Evolutionary conservation across 371 early-diverging fungal species (phyloP), one percentile per base, ranked within the genome.

Genomic region (Actinomucor elegans): DNA sequence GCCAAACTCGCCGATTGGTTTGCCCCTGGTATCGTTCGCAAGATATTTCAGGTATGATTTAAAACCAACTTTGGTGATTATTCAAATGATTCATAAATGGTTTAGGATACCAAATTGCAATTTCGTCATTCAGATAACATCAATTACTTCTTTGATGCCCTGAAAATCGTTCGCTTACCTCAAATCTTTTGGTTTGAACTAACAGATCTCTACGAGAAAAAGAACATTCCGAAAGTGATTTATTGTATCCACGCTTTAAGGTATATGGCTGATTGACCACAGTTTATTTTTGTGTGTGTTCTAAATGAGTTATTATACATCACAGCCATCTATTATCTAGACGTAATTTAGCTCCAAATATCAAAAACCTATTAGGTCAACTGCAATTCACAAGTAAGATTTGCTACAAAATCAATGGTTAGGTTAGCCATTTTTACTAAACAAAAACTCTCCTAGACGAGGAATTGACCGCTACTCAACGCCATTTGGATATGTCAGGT

Each of bases 191-290:
- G 92, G 66, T 99, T 99, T 79, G 99, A 99, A 70, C 74, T 96
- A 56, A 94, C 97, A 0, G 99, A 99, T 76, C 75, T 99, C 11
- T 99, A 99, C 74, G 99, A 99, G 52, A 91, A 93, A 74, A 99
- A 99, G 73, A 99, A 99, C 72, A 92, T 99, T 67, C 99, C 99
- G 20, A 96, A 95, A 66, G 99, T 99, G 9, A 96, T 99, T 57
- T 99, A 99, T 73, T 99, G 99, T 75, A 89, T 99, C 45, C 99
- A 99, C 67, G 99, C 99, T 1, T 85, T 99, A 36, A 96, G 91
- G 86, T 91, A 81, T n/a, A n/a, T 50, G 12, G 28, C 23, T 23
- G 18, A 31, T 45, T 31, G 6, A 29, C 12, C 10, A 15, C 12
- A 24, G 26, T 32, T 21, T 31, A 20, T 46, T 12, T 33, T 31